phyloP scores from a whole-genome alignment of 2,329 filamentous ascomycete genomes.

The Monilinia aucupariae region DNA sequence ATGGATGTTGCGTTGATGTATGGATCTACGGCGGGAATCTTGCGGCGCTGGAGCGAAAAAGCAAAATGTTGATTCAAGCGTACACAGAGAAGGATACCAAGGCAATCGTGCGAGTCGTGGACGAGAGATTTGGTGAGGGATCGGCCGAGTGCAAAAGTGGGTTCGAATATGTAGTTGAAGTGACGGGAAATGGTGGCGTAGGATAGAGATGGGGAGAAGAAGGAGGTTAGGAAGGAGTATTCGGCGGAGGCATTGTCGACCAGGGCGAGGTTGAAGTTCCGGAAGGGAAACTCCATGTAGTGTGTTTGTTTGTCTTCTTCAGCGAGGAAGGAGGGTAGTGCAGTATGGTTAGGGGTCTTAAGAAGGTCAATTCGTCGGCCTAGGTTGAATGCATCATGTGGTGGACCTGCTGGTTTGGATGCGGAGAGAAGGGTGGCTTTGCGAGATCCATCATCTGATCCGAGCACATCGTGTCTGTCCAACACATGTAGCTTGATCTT shows the following conservation, averaged over 20 bases:
- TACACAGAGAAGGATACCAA: slow-evolving; percentile 87
- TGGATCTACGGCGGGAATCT: slow-evolving; percentile 79
- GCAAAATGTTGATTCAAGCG: slow-evolving; percentile 89
- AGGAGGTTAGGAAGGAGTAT: slow-evolving; percentile 86
- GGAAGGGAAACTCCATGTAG: slow-evolving; percentile 84
- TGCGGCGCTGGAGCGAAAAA: slow-evolving; percentile 87
- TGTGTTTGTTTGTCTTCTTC: slow-evolving; percentile 84
- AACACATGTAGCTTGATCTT: slow-evolving; percentile 78
- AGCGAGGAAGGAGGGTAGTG: slow-evolving; percentile 80
- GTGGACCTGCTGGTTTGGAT: slow-evolving; percentile 47
- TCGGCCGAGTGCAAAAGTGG: slow-evolving; percentile 80
- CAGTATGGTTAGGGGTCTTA: slow-evolving; percentile 64
- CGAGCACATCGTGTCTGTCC: slow-evolving; percentile 78
- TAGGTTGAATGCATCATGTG: slow-evolving; percentile 83
- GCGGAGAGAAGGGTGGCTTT: slow-evolving; percentile 56
- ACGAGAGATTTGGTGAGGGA: slow-evolving; percentile 69
- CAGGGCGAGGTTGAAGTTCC: slow-evolving; percentile 89
- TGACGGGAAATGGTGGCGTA: slow-evolving; percentile 74
- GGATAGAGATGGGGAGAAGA: slow-evolving; percentile 75
- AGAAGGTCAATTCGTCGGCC: slow-evolving; percentile 81
- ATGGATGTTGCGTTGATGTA: slow-evolving; percentile 96
- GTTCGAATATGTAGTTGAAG: slow-evolving; percentile 83
- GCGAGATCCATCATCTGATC: slow-evolving; percentile 66
- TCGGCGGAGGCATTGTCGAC: slow-evolving; percentile 92
- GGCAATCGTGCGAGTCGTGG: slow-evolving; percentile 70